A percentile compares a stretch with the other conserved stretches of the same genome.
Evolutionary conservation across 768 basidiomycete species (phyloP).

Genomic region (Butyriboletus loyo): DNA sequence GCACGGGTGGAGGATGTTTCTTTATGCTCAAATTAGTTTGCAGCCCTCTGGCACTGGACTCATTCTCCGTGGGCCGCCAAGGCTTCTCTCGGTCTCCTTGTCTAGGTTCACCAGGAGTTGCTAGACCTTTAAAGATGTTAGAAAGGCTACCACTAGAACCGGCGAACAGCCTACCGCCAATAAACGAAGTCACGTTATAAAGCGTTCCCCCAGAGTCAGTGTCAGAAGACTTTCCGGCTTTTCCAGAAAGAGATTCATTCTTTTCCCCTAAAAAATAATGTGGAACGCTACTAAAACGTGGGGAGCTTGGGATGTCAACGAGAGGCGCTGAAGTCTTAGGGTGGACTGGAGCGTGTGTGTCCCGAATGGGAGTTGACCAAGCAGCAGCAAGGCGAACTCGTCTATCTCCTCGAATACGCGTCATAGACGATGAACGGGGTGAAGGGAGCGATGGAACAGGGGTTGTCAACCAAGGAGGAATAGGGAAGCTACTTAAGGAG

Average conservation of each 20-base stretch:
- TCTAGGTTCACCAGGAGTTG: conserved; percentile 24
- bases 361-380: conserved; percentile 2
- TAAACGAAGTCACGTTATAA: conserved; percentile 76
- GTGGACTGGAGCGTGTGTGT: conserved; percentile 14
- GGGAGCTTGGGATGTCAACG: conserved; percentile 19
- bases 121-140: conserved; percentile 31
- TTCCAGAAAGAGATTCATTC: conserved; percentile 6
- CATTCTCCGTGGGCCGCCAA: conserved; percentile 3
- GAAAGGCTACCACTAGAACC: neutral
- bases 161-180: conserved; percentile 40
- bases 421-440: conserved; percentile 6
- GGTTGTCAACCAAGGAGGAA: conserved; percentile 45
- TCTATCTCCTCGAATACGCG: conserved; percentile 23
- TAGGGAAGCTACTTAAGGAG: conserved; percentile 68
- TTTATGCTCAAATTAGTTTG: neutral
- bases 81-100: conserved; percentile 7
- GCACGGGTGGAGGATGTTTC: neutral
- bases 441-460: conserved; percentile 19
- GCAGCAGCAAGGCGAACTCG: conserved; percentile 16
- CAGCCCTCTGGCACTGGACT: neutral
- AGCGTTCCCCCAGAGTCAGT: conserved; percentile 50
- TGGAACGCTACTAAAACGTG: conserved; percentile 14
- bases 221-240: conserved; percentile 15
- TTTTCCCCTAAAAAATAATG: conserved; percentile 17
- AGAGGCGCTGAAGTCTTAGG: conserved; percentile 27